A percentile compares a stretch with the other conserved stretches of the same genome.
phyloP scores from a whole-genome alignment of 2,329 filamentous ascomycete genomes.

The Hypoxylon sp. region DNA sequence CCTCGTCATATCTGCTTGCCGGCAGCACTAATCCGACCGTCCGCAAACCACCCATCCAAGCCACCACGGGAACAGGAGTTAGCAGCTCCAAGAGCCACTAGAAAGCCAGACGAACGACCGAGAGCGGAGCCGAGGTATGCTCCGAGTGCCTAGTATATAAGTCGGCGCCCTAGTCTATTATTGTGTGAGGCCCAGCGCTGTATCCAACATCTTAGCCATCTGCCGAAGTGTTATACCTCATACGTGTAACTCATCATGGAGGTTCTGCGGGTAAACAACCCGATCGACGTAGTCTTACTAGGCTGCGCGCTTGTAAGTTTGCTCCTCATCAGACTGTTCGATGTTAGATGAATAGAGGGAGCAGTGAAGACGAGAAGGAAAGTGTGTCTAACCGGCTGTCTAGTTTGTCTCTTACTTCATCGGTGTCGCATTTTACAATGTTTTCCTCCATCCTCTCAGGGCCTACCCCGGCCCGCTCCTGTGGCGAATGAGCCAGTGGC shows the following conservation, averaged over 20 bases:
- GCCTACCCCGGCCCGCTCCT: conserved; percentile 37
- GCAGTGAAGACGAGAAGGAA: neutral
- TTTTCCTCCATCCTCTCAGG: conserved; percentile 37
- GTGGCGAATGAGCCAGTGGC: conserved; percentile 17
- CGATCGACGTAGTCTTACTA: conserved; percentile 17
- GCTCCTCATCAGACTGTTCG: neutral
- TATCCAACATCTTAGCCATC: neutral
- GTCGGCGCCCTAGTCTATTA: conserved; percentile 1
- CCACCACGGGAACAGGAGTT: neutral
- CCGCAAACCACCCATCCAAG: conserved; percentile 11
- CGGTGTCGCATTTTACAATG: conserved; percentile 29
- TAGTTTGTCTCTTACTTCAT: conserved; percentile 15
- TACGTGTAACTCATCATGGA: conserved; percentile 17
- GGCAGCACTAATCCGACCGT: conserved; percentile 15
- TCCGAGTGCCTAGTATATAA: conserved; percentile 21
- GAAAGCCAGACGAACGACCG: conserved; percentile 10
- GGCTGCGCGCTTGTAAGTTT: conserved; percentile 23
- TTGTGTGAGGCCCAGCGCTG: neutral
- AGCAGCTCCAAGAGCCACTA: neutral
- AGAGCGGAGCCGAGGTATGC: neutral
- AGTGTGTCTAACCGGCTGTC: conserved; percentile 3
- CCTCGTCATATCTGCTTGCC: conserved; percentile 6
- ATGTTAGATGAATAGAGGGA: neutral
- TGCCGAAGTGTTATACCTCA: neutral
- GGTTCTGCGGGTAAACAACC: conserved; percentile 7